Percentiles rank a stretch among this genome's conserved stretches.
phyloP scores from a whole-genome alignment of 371 early-diverging fungal genomes.

The Quaeritorhiza haematococci region DNA sequence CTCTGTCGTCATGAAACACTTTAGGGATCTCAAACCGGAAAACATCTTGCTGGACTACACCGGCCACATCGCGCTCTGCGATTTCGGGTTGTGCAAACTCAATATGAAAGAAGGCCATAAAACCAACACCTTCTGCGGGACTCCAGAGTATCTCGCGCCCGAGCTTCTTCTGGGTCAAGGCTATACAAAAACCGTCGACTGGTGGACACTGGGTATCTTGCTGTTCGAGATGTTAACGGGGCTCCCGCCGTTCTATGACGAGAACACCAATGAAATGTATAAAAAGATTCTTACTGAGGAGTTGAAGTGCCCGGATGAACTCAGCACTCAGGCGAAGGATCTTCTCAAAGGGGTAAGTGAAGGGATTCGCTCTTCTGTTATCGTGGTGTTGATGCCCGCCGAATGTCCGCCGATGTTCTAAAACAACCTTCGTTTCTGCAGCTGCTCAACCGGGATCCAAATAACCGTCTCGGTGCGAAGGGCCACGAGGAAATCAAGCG shows the following conservation, averaged over 20 bases:
- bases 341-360: constrained; percentile 63
- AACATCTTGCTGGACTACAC: constrained; percentile 92
- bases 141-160: constrained; percentile 85
- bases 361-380: constrained; percentile 20
- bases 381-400: background rate
- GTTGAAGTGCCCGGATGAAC: constrained; percentile 78
- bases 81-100: constrained; percentile 97
- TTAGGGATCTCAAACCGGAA: constrained; percentile 89
- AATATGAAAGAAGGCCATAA: constrained; percentile 54
- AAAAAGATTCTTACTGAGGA: constrained; percentile 82
- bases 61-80: constrained; percentile 96
- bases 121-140: constrained; percentile 90
- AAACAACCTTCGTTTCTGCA: constrained; percentile 9
- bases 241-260: constrained; percentile 93
- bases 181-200: constrained; percentile 91
- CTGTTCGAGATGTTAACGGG: constrained; percentile 95
- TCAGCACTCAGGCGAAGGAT: constrained; percentile 57
- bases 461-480: constrained; percentile 73
- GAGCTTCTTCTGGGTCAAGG: constrained; percentile 84
- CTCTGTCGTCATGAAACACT: background rate
- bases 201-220: constrained; percentile 96
- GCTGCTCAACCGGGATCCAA: constrained; percentile 80
- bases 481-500: constrained; percentile 85
- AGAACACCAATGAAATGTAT: constrained; percentile 94
- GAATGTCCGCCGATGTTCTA: background rate